A percentile compares a stretch with the other conserved stretches of the same genome.
phyloP scores from a whole-genome alignment of 306 rosid species.

The Cucumis cinereus region DNA sequence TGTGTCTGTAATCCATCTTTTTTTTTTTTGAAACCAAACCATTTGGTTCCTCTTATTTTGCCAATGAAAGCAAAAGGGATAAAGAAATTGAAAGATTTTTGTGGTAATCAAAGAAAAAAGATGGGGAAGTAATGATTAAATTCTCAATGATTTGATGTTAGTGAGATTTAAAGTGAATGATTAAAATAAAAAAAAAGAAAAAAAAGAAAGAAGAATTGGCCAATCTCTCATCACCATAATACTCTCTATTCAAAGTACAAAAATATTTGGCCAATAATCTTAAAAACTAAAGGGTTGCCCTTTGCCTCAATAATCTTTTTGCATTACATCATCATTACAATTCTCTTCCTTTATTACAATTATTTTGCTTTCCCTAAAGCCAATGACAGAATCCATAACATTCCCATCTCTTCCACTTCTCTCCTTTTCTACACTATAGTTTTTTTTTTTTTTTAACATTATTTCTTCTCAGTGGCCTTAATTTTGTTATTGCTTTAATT shows the following conservation, averaged over 20 bases:
- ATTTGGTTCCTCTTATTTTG: background rate
- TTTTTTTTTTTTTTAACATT: background rate
- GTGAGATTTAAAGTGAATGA: background rate
- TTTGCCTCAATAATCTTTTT: background rate
- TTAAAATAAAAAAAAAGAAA: too few species aligned
- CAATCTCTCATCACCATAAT: too few species aligned
- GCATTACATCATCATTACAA: background rate
- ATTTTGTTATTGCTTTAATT: background rate
- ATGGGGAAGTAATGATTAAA: conserved; percentile 2
- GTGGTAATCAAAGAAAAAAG: background rate
- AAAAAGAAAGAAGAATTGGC: too few species aligned
- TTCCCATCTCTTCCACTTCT: background rate
- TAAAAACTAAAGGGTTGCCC: too few species aligned
- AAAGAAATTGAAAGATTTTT: background rate
- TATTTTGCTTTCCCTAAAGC: background rate
- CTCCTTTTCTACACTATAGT: background rate
- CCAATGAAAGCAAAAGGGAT: background rate
- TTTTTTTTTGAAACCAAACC: background rate
- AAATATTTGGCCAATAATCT: background rate
- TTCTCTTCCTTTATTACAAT: conserved; percentile 1
- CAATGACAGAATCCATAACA: background rate
- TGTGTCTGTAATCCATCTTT: conserved; percentile 1
- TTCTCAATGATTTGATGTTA: conserved; percentile 5
- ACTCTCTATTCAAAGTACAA: background rate
- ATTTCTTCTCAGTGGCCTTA: background rate